These are phyloP conservation scores for Cordyceps farinosa DNA, from an alignment of 2,329 filamentous ascomycete genomes.

Conservation along the genomic window DNA sequence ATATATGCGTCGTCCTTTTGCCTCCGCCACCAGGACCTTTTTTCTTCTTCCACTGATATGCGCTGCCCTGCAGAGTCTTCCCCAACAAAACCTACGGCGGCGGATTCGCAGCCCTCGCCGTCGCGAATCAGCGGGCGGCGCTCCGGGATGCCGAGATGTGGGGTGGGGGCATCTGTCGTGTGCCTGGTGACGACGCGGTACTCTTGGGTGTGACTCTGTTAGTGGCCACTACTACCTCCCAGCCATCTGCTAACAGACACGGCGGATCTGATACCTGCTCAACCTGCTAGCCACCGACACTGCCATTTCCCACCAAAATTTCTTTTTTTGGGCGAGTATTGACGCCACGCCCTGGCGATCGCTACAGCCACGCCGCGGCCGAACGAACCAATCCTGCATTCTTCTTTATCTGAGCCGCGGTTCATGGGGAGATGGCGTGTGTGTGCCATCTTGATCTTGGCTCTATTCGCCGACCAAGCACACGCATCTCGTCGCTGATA, in stretches of 20 bases:
- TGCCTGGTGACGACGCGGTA: constrained; percentile 1
- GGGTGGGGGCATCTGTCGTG: constrained; percentile 15
- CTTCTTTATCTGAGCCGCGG: neutral
- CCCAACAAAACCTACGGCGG: constrained; percentile 13
- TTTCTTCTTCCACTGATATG: neutral
- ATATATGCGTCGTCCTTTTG: too few relatives aligned
- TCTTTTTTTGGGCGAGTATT: neutral
- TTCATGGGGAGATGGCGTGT: neutral
- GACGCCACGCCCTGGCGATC: neutral
- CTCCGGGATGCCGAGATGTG: constrained; percentile 13
- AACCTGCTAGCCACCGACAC: neutral
- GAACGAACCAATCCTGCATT: neutral
- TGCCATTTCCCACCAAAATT: constrained; percentile 7
- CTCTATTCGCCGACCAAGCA: too few relatives aligned
- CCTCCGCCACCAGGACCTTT: neutral
- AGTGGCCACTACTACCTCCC: neutral
- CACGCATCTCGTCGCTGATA: neutral
- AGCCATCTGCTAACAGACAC: neutral
- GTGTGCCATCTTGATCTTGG: neutral
- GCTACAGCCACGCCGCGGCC: neutral
- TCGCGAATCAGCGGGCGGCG: constrained; percentile 16
- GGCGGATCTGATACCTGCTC: neutral
- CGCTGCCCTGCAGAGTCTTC: neutral
- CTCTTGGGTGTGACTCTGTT: neutral
- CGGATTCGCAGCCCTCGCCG: neutral